Evolutionary conservation across 2,329 filamentous ascomycete species (phyloP).

Genomic region (Ophiostoma ips): DNA sequence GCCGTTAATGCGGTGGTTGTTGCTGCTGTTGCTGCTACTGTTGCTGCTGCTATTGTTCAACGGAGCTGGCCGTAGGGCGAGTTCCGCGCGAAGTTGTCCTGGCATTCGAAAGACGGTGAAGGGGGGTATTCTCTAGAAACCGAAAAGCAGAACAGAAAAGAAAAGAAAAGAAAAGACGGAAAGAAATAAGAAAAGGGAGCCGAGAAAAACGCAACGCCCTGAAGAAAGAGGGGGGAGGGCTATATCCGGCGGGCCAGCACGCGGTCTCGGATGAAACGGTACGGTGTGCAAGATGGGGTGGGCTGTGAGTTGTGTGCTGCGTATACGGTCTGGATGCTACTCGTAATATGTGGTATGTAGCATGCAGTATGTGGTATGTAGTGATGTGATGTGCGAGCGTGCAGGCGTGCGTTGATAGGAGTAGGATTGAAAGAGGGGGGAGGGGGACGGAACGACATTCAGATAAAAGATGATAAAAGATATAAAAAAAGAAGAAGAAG

Average conservation of each 20-base stretch:
- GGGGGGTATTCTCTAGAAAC: not conserved
- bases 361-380: not conserved
- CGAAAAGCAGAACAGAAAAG: not conserved
- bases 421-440: not conserved
- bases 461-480: not conserved
- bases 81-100: conserved; percentile 13
- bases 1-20: not conserved
- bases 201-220: no score
- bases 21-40: not conserved
- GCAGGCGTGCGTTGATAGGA: not conserved
- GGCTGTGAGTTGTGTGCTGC: not conserved
- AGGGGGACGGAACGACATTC: not conserved
- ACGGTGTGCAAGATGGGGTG: not conserved
- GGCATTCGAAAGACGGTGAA: conserved; percentile 9
- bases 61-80: conserved; percentile 17
- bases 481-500: not conserved
- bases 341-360: no score
- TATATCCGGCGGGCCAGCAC: not conserved
- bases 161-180: not conserved
- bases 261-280: not conserved
- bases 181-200: not conserved
- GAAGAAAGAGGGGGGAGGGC: not conserved
- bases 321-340: not conserved
- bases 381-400: not conserved
- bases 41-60: not conserved